phyloP scores from a whole-genome alignment of 495 filamentous ascomycete genomes.

The Niebla homalea region DNA sequence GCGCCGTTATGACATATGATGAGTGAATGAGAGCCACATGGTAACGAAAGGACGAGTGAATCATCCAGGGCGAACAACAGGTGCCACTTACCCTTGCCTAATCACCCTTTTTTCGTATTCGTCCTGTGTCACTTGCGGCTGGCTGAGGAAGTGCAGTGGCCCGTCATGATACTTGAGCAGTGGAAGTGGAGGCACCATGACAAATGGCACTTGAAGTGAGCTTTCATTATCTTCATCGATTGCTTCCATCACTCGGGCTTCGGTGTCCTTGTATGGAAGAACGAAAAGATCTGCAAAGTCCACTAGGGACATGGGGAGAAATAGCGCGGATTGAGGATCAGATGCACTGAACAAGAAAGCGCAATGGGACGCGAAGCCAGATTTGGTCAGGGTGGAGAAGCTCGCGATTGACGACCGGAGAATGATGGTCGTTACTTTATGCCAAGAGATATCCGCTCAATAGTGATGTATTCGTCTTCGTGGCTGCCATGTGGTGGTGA shows the following conservation, averaged over 20 bases:
- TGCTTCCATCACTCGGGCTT: not conserved
- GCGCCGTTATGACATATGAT: not conserved
- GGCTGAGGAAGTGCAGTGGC: slow-evolving; percentile 11
- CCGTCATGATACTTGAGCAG: slow-evolving; percentile 6
- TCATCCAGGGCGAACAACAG: not conserved
- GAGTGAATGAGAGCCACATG: not conserved
- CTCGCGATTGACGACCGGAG: not conserved
- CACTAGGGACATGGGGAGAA: not conserved
- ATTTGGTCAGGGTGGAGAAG: not conserved
- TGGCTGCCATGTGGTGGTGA: no score
- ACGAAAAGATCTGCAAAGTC: not conserved
- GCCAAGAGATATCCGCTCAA: not conserved
- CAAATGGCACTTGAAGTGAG: not conserved
- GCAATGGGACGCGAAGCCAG: no score
- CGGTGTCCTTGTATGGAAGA: not conserved
- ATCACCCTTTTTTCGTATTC: slow-evolving; percentile 11
- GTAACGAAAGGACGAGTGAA: not conserved
- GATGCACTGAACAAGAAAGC: no score
- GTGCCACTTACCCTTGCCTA: slow-evolving; percentile 1
- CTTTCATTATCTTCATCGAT: slow-evolving; percentile 4
- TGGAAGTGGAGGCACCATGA: slow-evolving; percentile 5
- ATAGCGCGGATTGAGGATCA: not conserved
- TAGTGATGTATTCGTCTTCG: no score
- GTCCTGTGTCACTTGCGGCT: slow-evolving; percentile 9
- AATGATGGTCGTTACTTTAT: not conserved